Base-by-base conservation (phyloP, 495 filamentous ascomycete genomes). In the Aspergillus ellipticus region DNA sequence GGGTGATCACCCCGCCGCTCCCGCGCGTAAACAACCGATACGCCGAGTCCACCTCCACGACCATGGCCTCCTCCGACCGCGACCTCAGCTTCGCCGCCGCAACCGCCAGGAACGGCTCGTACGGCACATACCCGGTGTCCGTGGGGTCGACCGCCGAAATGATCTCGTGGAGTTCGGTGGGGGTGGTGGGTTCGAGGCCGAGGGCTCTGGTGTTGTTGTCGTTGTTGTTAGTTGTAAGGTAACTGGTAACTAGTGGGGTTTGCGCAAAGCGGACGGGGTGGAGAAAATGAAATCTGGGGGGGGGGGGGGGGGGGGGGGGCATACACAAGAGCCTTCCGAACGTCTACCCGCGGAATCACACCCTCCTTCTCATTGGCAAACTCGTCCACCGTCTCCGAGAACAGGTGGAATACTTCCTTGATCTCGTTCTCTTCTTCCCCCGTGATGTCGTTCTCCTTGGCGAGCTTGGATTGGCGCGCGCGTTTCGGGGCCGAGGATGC, bases 371-470 rank as follows among this genome's bases (percentile, higher is more conserved):
- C 84, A 56, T 81, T 79, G 3, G 83, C 77, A 64, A 84, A 83
- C 29, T 85, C 81, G 51, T 87, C 79, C 58, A 78, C 62, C 13
- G 62, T 52, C 3, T 67, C 56, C 1, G 88, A 73, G 70, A 97
- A 98, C 16, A 97, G 79, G 28, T 80, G 72, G 72, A 94, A 98
- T 15, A 91, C 92, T 70, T 96, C 91, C 62, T 83, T 83, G 62
- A 98, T 96, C 69, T 96, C 90, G 59, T 81, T 77, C 67, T 98
- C 94, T 74, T 96, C 87, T 48, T 84, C 83, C 19, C 82, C 84
- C 24, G 84, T 86, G 69, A 98, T 85, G 68, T 89, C 82, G 78
- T 97, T 84, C 58, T 94, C 89, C 68, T 89, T 89, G 3, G 92
- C 92, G 56, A 96, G 89, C 67, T 90, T 93, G 60, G 92, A 96